Base-by-base conservation (phyloP, 192 early-diverging fungal genomes). In the Gigaspora rosea region DNA sequence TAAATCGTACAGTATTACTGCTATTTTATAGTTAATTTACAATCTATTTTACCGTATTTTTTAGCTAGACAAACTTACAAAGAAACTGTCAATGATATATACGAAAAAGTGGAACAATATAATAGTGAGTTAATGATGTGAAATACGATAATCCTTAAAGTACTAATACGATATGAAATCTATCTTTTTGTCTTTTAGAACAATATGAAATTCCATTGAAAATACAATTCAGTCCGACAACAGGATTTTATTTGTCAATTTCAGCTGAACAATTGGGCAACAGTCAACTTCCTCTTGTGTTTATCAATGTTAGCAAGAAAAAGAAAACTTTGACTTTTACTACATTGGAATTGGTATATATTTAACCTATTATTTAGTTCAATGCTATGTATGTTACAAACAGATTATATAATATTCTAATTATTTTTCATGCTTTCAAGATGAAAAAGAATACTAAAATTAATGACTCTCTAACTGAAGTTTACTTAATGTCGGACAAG, bases 391-490 rank as follows among this genome's bases (percentile, higher is more conserved):
- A 8, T n/a, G 35, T 68, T 68, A 18, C 6, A 68, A 46, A 4
- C 9, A 46, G 16, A 47, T 47, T 46, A 50, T 56, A 50, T 79
- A 56, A 49, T 63, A 22, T 1, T 16, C 41, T 2, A 13, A 47
- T 48, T 27, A 18, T 10, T 6, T 81, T 7, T 41, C 41, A 41
- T 41, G 41, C 41, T 41, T 41, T 41, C 41, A 41, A 92, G 89
- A 77, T 92, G 57, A 90, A 94, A 83, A 88, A 88, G 68, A 97
- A 97, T 78, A 90, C 89, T 20, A 88, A 93, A 13, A 90, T 97
- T 9, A 82, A 91, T 15, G 92, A 95, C 35, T 94, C 94, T 0
- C 80, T 96, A 56, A 85, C 87, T 22, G 96, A 97, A 73, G 91
- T 96, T 15, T 95, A 90, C 77, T 59, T 94, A 58, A 90, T 94